A percentile compares a stretch with the other conserved stretches of the same genome.
phyloP scores from a whole-genome alignment of 371 early-diverging fungal genomes.

The Mortierella sp. region DNA sequence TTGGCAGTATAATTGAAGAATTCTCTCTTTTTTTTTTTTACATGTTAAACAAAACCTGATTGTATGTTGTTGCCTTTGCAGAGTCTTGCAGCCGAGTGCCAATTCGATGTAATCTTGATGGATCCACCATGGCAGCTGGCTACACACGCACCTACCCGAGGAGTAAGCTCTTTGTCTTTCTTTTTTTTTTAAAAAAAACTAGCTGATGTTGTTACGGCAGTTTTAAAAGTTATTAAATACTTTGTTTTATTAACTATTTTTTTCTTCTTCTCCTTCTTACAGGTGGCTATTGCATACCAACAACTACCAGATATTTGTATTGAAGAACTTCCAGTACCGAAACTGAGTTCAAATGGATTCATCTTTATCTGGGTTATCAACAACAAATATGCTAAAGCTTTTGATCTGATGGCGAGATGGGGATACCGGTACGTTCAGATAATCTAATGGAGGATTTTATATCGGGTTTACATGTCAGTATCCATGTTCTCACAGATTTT shows the following conservation, averaged over 20 bases:
- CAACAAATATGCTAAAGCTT: conserved; percentile 94
- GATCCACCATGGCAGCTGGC: conserved; percentile 98
- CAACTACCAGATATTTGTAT: conserved; percentile 94
- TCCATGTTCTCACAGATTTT: neutral
- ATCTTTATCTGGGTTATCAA: conserved; percentile 98
- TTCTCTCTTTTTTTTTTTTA: too few species aligned
- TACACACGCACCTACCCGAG: conserved; percentile 94
- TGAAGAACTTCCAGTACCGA: conserved; percentile 89
- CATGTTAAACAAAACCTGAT: too few species aligned
- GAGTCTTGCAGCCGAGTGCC: conserved; percentile 81
- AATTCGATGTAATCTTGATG: conserved; percentile 93
- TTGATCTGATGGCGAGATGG: conserved; percentile 94
- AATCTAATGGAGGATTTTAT: neutral
- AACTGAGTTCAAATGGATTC: conserved; percentile 89
- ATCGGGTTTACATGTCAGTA: neutral
- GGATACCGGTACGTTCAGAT: conserved; percentile 78
- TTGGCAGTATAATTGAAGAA: too few species aligned
- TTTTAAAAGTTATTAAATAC: neutral
- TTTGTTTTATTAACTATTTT: neutral
- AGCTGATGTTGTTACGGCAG: neutral
- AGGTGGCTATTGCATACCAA: conserved; percentile 94
- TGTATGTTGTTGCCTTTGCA: too few species aligned
- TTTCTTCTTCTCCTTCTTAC: neutral
- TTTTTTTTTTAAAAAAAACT: neutral
- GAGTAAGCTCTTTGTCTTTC: conserved; percentile 63